Conservation (phyloP, 179 eudicot species). For the Camellia oleifera region DNA sequence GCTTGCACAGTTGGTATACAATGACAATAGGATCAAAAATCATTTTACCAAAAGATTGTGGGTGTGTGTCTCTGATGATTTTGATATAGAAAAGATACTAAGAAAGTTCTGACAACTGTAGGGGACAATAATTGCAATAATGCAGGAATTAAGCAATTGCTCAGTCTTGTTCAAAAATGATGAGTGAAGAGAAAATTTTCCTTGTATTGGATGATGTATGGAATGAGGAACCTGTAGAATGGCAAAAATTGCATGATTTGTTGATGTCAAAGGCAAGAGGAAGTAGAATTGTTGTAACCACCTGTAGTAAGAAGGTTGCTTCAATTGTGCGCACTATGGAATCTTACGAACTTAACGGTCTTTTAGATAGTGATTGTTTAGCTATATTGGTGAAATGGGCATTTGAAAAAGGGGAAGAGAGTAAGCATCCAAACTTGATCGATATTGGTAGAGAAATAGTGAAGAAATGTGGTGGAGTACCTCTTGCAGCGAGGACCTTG, state of each 20-base stretch:
- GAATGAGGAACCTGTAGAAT: slow-evolving; percentile 23
- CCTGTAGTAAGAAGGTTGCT: slow-evolving; percentile 29
- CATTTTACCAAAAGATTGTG: slow-evolving; percentile 18
- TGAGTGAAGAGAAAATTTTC: slow-evolving; percentile 25
- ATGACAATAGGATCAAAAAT: slow-evolving; percentile 12
- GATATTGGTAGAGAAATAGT: slow-evolving; percentile 26
- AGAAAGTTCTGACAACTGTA: neutral
- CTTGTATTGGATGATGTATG: slow-evolving; percentile 38
- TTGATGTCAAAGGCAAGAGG: slow-evolving; percentile 21
- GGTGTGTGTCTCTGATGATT: slow-evolving; percentile 27
- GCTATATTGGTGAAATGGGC: slow-evolving; percentile 19
- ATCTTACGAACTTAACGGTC: slow-evolving; percentile 14
- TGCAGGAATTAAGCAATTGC: slow-evolving; percentile 22
- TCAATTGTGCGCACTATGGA: slow-evolving; percentile 8
- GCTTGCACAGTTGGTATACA: slow-evolving; percentile 21
- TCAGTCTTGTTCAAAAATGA: slow-evolving; percentile 11
- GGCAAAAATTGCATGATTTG: slow-evolving; percentile 22
- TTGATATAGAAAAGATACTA: slow-evolving; percentile 17
- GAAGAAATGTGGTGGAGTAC: slow-evolving; percentile 19
- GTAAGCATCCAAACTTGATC: slow-evolving; percentile 2
- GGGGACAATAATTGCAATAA: neutral
- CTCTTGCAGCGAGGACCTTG: slow-evolving; percentile 23
- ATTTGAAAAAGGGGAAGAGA: slow-evolving; percentile 12
- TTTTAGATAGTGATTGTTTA: slow-evolving; percentile 22
- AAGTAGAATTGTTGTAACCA: slow-evolving; percentile 31